phyloP scores from a whole-genome alignment of 495 filamentous ascomycete genomes.

The Cercophora newfieldiana region DNA sequence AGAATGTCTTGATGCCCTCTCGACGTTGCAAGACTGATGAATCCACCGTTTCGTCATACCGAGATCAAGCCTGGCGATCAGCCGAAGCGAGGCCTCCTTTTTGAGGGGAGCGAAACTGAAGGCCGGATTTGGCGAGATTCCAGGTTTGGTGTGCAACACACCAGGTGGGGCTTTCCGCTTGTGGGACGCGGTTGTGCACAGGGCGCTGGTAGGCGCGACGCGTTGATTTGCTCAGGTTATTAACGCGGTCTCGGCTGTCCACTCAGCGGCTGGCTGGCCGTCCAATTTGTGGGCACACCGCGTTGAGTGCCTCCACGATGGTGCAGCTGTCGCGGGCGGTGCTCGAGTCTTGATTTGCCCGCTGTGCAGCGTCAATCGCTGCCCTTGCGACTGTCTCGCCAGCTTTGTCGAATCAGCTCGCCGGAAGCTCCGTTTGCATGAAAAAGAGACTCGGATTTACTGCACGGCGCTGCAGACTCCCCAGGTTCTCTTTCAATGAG shows the following conservation, averaged over 20 bases:
- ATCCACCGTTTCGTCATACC: neutral
- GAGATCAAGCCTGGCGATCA: neutral
- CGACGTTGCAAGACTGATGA: neutral
- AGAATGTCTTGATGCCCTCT: neutral
- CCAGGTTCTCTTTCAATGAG: neutral
- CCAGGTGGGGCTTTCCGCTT: conserved; percentile 6
- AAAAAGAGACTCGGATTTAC: conserved; percentile 7
- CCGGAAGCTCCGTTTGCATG: conserved; percentile 19
- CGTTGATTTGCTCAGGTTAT: conserved; percentile 20
- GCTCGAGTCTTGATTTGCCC: conserved; percentile 18
- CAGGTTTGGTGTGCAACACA: conserved; percentile 9
- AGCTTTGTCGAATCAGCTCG: conserved; percentile 16
- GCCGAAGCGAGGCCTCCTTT: neutral
- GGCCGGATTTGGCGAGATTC: neutral
- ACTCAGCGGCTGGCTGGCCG: neutral
- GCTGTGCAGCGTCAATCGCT: conserved; percentile 13
- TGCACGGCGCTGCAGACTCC: conserved; percentile 7
- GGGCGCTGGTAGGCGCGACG: conserved; percentile 16
- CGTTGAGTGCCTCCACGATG: conserved; percentile 10
- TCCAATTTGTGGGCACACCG: conserved; percentile 14
- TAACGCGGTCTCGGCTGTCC: conserved; percentile 2
- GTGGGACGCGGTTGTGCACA: conserved; percentile 18
- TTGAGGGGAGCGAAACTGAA: neutral
- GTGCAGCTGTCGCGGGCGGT: conserved; percentile 11
- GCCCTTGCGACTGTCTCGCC: neutral